Evolutionary conservation across 352 stramenopile species (phyloP), one percentile per base, ranked within the genome.

Genomic region (Globisporangium orthogonon): DNA sequence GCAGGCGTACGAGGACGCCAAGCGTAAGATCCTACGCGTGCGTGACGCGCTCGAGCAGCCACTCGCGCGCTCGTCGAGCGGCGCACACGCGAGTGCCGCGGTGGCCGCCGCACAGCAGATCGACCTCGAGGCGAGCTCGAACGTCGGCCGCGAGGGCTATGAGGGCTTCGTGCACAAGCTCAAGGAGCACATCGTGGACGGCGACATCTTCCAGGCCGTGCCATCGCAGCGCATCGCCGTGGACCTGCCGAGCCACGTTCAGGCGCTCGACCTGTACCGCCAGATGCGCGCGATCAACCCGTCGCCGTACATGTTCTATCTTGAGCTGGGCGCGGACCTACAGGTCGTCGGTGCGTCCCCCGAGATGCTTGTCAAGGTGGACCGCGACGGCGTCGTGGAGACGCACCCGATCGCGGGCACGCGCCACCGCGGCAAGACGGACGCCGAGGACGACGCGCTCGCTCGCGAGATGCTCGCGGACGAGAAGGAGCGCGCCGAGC

Each of bases 371-470:
- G 83, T 94, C 55, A 95, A 94, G 70, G 87, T 96, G 9, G 79
- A 91, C 68, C 74, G 89, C 50, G 78, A 91, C 31, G 69, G 76
- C 29, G 71, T 93, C 23, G 84, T 96, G 17, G 83, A 95, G 79
- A 94, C 85, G 3, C 85, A 96, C 61, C 89, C 89, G 13, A 96
- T 97, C 59, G 88, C 89, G 46, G 89, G 89, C 10, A 97, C 87
- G 41, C 82, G 86, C 48, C 85, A 89, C 57, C 86, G 89, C 45
- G 87, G 87, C 40, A 78, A 76, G 41, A 94, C 79, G 4, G 80
- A 93, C n/a, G 86, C 75, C 35, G 89, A 97, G 60, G 89, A 97
- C 65, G 76, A 81, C 3, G 82, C 78, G 13, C 67, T 97, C 23
- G 81, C 72, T 14, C 57, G 80, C n/a, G 83, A 94, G 18, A 66